These are phyloP conservation scores for Polymyxa betae DNA, from an alignment of 208 protist genomes.

Conservation along the genomic window DNA sequence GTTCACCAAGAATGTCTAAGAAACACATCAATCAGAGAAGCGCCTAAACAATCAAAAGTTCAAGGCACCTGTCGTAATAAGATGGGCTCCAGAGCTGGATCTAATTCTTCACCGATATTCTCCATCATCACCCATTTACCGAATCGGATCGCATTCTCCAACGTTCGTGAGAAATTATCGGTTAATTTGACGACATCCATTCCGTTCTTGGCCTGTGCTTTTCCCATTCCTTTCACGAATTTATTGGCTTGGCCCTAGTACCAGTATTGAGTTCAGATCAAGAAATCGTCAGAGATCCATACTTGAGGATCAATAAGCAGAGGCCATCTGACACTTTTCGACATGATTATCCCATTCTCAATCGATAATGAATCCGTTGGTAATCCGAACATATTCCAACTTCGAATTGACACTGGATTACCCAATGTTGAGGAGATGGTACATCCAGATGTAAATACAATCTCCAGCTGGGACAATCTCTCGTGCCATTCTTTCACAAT, in stretches of 20 bases:
- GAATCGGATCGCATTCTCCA: slow-evolving; percentile 92
- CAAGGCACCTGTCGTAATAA: slow-evolving; percentile 69
- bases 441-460: slow-evolving; percentile 82
- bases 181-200: slow-evolving; percentile 92
- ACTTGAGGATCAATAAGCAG: slow-evolving; percentile 97
- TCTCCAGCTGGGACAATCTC: slow-evolving; percentile 74
- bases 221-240: slow-evolving; percentile 90
- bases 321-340: slow-evolving; percentile 90
- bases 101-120: slow-evolving; percentile 90
- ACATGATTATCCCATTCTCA: slow-evolving; percentile 95
- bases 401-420: slow-evolving; percentile 89
- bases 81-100: slow-evolving; percentile 91
- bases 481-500: slow-evolving; percentile 83
- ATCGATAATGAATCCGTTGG: slow-evolving; percentile 91
- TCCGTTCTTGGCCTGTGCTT: slow-evolving; percentile 74
- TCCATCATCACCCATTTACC: slow-evolving; percentile 93
- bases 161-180: slow-evolving; percentile 83
- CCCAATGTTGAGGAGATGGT: slow-evolving; percentile 86
- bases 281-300: background rate
- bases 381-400: slow-evolving; percentile 91
- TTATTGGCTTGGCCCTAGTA: slow-evolving; percentile 71
- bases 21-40: background rate
- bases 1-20: slow-evolving; percentile 84
- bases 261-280: background rate
- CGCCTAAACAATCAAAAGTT: background rate